Conservation (phyloP, 2,329 filamentous ascomycete species). For the Metarhizium anisopliae region DNA sequence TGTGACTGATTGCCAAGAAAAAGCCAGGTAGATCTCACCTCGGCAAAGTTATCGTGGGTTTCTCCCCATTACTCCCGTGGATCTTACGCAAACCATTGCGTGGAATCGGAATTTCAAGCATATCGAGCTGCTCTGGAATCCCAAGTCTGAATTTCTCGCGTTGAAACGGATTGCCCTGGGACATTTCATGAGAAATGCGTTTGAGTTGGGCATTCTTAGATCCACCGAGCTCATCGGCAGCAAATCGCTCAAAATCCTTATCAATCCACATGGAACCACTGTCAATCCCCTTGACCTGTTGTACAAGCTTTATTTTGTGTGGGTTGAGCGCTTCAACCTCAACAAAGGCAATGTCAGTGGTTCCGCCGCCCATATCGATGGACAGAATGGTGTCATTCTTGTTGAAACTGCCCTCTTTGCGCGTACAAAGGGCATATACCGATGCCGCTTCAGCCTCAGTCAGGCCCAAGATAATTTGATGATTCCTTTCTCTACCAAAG, state of each 20-base stretch:
- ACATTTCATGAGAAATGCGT: background rate
- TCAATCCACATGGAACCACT: background rate
- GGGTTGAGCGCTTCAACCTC: background rate
- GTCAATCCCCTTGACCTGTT: background rate
- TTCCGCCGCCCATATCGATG: background rate
- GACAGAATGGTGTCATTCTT: background rate
- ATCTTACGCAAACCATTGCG: background rate
- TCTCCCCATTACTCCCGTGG: background rate
- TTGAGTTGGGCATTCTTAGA: background rate
- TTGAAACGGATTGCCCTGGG: background rate
- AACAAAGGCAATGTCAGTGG: background rate
- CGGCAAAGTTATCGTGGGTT: background rate
- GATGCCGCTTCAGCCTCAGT: background rate
- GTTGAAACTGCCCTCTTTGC: background rate
- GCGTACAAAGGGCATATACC: background rate
- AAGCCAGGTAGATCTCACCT: background rate
- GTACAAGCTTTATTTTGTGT: background rate
- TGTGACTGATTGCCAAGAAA: background rate
- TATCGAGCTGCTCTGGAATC: fast-evolving
- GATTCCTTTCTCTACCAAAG: background rate
- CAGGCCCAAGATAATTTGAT: background rate
- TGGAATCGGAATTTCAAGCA: no score
- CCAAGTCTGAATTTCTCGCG: background rate
- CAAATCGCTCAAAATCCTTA: background rate
- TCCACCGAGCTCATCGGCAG: background rate